phyloP scores from a whole-genome alignment of 2,329 filamentous ascomycete genomes.

The Fusarium ambrosium region DNA sequence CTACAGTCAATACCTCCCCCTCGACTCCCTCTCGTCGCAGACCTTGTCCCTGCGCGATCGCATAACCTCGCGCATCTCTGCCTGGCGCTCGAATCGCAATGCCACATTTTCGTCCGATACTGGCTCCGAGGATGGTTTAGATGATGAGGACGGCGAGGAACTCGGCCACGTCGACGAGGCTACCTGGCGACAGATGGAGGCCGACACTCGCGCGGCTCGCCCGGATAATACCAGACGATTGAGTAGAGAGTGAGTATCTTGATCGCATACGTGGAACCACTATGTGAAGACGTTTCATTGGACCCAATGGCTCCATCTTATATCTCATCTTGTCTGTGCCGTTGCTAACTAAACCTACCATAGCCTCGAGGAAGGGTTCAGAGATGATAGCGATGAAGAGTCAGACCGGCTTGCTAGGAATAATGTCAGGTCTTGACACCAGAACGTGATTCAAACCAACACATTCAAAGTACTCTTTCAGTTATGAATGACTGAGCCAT shows the following conservation, averaged over 20 bases:
- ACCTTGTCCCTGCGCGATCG: conserved; percentile 68
- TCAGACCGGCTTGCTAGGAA: conserved; percentile 41
- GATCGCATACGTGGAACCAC: not conserved
- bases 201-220: conserved; percentile 50
- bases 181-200: conserved; percentile 57
- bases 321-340: not conserved
- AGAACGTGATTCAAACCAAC: not conserved
- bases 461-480: not conserved
- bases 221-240: conserved; percentile 71
- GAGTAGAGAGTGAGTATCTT: conserved; percentile 75
- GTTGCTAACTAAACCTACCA: conserved; percentile 31
- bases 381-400: conserved; percentile 62
- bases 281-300: not conserved
- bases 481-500: not conserved
- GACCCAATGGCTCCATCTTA: not conserved
- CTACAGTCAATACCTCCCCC: conserved; percentile 80
- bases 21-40: conserved; percentile 72
- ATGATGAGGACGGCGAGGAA: conserved; percentile 75
- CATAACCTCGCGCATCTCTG: conserved; percentile 52
- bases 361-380: conserved; percentile 70
- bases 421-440: conserved; percentile 40
- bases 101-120: conserved; percentile 58
- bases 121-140: conserved; percentile 64
- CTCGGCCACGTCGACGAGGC: conserved; percentile 70
- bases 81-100: conserved; percentile 61